Conservation (phyloP, 306 rosid genomes). For the Quercus robur region DNA sequence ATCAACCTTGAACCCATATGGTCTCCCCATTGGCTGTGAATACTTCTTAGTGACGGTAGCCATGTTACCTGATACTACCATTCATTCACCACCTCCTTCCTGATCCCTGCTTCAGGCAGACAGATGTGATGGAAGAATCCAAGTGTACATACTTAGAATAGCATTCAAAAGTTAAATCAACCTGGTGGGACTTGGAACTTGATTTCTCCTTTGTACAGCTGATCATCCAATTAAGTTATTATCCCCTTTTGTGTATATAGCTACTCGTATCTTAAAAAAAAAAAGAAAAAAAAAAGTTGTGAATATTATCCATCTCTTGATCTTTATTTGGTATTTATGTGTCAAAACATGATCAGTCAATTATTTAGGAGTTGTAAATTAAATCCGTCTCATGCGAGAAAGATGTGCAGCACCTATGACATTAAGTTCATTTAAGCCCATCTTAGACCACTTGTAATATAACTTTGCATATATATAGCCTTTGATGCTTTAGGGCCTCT, state of each 20-base stretch:
- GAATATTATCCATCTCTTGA: slow-evolving; percentile 23
- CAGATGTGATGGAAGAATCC: slow-evolving; percentile 90
- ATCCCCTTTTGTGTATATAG: slow-evolving; percentile 40
- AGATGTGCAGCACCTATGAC: too few relatives aligned
- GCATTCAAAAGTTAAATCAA: slow-evolving; percentile 35
- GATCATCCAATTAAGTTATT: slow-evolving; percentile 47
- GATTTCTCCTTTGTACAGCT: slow-evolving; percentile 53
- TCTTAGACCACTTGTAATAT: too few relatives aligned
- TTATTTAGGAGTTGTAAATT: neutral
- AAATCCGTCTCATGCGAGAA: too few relatives aligned
- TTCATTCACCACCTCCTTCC: slow-evolving; percentile 94
- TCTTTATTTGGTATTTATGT: neutral
- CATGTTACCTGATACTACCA: slow-evolving; percentile 87
- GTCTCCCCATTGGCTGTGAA: slow-evolving; percentile 98
- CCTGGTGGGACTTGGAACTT: slow-evolving; percentile 48
- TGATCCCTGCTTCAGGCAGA: slow-evolving; percentile 82
- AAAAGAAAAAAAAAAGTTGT: neutral
- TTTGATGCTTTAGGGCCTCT: too few relatives aligned
- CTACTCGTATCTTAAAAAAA: slow-evolving; percentile 11
- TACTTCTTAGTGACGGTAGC: slow-evolving; percentile 94
- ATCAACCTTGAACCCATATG: slow-evolving; percentile 70
- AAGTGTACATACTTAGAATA: slow-evolving; percentile 59
- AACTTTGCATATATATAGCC: too few relatives aligned
- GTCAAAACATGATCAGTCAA: too few relatives aligned
- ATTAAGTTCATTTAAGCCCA: too few relatives aligned